phyloP scores from a whole-genome alignment of 495 filamentous ascomycete genomes.

The Penicillium salamii region DNA sequence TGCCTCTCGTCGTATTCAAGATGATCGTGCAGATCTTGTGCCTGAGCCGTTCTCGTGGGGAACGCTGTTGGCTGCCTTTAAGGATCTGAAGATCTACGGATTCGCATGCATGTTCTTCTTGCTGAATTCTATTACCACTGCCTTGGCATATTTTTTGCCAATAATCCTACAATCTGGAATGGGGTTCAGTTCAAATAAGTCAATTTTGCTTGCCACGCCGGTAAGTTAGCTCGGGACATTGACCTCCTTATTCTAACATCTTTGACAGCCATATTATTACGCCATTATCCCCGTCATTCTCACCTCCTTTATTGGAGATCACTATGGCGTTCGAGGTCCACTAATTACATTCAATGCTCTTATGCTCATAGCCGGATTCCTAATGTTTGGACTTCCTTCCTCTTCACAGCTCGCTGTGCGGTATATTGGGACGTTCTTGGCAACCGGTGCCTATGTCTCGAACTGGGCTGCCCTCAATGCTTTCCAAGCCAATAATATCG shows the following conservation, averaged over 20 bases:
- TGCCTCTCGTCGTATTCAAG: constrained; percentile 55
- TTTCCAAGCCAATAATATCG: constrained; percentile 70
- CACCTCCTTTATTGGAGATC: constrained; percentile 66
- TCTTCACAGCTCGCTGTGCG: constrained; percentile 63
- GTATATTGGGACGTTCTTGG: constrained; percentile 71
- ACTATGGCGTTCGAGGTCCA: constrained; percentile 61
- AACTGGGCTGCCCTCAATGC: constrained; percentile 79
- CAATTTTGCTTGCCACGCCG: constrained; percentile 71
- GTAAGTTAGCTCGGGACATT: constrained; percentile 19
- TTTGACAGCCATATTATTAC: constrained; percentile 64
- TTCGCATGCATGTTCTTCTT: constrained; percentile 73
- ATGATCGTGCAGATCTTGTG: constrained; percentile 64
- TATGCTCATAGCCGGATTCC: constrained; percentile 68
- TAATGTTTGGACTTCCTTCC: constrained; percentile 64
- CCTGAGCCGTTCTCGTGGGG: constrained; percentile 58
- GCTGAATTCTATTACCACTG: constrained; percentile 67
- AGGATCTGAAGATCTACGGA: constrained; percentile 69
- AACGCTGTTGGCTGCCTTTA: constrained; percentile 58
- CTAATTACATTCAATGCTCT: constrained; percentile 73
- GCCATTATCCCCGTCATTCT: constrained; percentile 67
- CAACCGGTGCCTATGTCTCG: constrained; percentile 73
- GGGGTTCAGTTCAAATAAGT: constrained; percentile 62
- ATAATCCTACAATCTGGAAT: constrained; percentile 71
- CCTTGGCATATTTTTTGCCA: constrained; percentile 66
- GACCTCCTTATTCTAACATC: constrained; percentile 2